Conservation (phyloP, 345 rosid genomes). For the Chamaenerion angustifolium region DNA sequence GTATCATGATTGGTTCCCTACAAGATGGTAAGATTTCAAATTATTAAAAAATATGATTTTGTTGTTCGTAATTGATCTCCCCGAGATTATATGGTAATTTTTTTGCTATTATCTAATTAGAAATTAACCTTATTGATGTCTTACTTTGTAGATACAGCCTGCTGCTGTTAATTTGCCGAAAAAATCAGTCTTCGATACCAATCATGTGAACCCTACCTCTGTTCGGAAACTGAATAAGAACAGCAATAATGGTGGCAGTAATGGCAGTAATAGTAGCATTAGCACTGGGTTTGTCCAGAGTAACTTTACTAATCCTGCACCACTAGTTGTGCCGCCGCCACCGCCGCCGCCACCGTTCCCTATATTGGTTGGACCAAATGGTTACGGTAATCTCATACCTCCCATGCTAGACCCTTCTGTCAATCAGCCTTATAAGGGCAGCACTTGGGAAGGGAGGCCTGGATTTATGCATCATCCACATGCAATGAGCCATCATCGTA, state of each 20-base stretch:
- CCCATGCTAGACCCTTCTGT: conserved; percentile 21
- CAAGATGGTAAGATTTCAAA: too few species aligned
- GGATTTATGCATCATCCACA: conserved; percentile 26
- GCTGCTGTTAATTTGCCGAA: conserved; percentile 11
- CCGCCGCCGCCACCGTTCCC: conserved; percentile 38
- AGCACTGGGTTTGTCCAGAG: conserved; percentile 21
- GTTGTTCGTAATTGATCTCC: too few species aligned
- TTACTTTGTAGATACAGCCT: conserved; percentile 16
- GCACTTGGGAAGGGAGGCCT: conserved; percentile 33
- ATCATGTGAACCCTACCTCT: conserved; percentile 23
- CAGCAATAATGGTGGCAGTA: conserved; percentile 18
- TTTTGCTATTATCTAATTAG: too few species aligned
- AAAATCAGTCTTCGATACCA: conserved; percentile 11
- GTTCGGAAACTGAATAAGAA: too few species aligned
- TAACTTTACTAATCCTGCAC: conserved; percentile 16
- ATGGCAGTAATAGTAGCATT: neutral
- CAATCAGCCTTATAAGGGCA: conserved; percentile 26
- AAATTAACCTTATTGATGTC: neutral
- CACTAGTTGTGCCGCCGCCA: conserved; percentile 20
- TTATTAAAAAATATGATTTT: too few species aligned
- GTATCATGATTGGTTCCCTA: too few species aligned
- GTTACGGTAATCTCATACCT: conserved; percentile 18
- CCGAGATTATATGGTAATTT: too few species aligned
- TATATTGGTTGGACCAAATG: conserved; percentile 18
- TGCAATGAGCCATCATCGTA: conserved; percentile 22